Conservation (phyloP, 2,329 filamentous ascomycete genomes). For the Lasiodiplodia hormozganensis region DNA sequence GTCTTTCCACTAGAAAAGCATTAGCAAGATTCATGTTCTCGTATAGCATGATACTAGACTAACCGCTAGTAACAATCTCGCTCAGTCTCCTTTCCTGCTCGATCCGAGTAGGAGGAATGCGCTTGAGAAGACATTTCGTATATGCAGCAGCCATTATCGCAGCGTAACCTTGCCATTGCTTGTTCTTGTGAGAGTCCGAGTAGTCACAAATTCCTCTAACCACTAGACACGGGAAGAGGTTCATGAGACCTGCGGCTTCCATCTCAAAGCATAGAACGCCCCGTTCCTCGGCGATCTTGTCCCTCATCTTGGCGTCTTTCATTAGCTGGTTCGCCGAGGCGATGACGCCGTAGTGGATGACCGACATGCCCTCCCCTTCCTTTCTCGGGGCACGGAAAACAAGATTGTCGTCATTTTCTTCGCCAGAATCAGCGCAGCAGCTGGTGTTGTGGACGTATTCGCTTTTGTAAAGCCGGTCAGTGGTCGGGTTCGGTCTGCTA, state of each 20-base stretch:
- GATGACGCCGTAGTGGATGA: slow-evolving; percentile 36
- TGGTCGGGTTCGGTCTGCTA: no score
- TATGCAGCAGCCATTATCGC: slow-evolving; percentile 37
- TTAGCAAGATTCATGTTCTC: slow-evolving; percentile 28
- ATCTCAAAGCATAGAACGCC: slow-evolving; percentile 26
- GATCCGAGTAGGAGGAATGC: no score
- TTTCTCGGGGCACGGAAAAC: slow-evolving; percentile 13
- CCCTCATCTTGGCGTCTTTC: slow-evolving; percentile 30
- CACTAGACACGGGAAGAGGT: slow-evolving; percentile 27
- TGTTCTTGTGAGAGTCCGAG: slow-evolving; percentile 38
- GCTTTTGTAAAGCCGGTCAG: no score
- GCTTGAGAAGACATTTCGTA: slow-evolving; percentile 31
- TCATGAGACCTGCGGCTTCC: slow-evolving; percentile 31
- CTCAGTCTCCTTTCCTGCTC: no score
- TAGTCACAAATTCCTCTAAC: slow-evolving; percentile 30
- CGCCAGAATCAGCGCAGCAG: no score
- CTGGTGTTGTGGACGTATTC: no score
- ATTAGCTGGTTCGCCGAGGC: slow-evolving; percentile 37
- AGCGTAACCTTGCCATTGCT: slow-evolving; percentile 40
- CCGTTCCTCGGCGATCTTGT: slow-evolving; percentile 4
- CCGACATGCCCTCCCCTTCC: background rate
- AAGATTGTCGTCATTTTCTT: background rate
- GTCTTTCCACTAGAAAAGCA: slow-evolving; percentile 33
- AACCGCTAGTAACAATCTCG: no score
- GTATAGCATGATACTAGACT: no score